These are phyloP conservation scores for Cercospora zeae-maydis DNA, from an alignment of 2,329 filamentous ascomycete genomes.

Conservation along the genomic window DNA sequence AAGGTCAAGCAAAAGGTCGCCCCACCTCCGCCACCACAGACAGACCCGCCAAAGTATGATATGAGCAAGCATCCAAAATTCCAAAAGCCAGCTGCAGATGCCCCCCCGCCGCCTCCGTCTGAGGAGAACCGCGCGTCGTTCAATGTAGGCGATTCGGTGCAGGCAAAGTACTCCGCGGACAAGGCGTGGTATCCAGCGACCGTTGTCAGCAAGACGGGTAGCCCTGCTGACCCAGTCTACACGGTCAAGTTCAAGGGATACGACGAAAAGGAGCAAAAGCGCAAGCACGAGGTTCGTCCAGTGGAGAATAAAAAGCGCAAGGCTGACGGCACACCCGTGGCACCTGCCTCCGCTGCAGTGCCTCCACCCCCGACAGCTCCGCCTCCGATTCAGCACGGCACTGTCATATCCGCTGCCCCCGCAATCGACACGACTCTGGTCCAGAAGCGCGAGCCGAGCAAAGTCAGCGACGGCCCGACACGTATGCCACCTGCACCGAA, in stretches of 20 bases:
- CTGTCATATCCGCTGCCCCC: constrained; percentile 63
- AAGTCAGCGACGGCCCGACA: constrained; percentile 56
- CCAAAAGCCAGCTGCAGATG: constrained; percentile 38
- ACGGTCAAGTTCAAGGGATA: constrained; percentile 95
- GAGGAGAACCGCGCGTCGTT: constrained; percentile 55
- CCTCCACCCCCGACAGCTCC: constrained; percentile 37
- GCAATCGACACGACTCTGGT: constrained; percentile 65
- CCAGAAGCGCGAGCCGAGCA: constrained; percentile 59
- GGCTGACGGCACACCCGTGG: constrained; percentile 67
- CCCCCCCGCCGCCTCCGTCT: constrained; percentile 35
- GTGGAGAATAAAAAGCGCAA: constrained; percentile 62
- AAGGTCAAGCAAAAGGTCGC: constrained; percentile 39
- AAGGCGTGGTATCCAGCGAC: constrained; percentile 86
- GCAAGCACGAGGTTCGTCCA: constrained; percentile 76
- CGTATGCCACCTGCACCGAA: constrained; percentile 55
- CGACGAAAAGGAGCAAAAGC: constrained; percentile 71
- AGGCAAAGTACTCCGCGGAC: constrained; percentile 92
- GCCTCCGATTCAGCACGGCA: constrained; percentile 43
- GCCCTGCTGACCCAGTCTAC: constrained; percentile 85
- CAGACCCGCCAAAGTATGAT: constrained; percentile 28
- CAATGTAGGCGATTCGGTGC: constrained; percentile 81
- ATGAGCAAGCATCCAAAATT: constrained; percentile 67
- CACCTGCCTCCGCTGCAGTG: constrained; percentile 30
- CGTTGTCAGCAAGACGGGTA: constrained; percentile 91
- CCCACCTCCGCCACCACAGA: constrained; percentile 28